A percentile compares a stretch with the other conserved stretches of the same genome.
These are phyloP conservation scores for Alnus rubra DNA, from an alignment of 306 rosid genomes.

Conservation along the genomic window DNA sequence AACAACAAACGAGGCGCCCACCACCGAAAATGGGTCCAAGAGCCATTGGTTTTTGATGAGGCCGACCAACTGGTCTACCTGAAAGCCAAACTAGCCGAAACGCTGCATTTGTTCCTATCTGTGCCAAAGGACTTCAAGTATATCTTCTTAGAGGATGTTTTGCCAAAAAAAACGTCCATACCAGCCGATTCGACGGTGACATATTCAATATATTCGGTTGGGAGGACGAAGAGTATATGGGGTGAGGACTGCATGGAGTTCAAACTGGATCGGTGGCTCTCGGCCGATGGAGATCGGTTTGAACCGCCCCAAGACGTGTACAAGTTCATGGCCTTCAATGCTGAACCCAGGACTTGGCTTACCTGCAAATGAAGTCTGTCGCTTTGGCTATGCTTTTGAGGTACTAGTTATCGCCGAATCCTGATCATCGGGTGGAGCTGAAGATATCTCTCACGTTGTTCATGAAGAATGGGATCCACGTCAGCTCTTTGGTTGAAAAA, in stretches of 20 bases:
- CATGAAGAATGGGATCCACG: constrained; percentile 88
- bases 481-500: constrained; percentile 37
- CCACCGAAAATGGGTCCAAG: constrained; percentile 50
- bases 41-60: constrained; percentile 76
- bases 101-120: constrained; percentile 81
- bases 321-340: constrained; percentile 83
- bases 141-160: constrained; percentile 60
- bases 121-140: constrained; percentile 86
- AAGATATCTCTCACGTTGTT: constrained; percentile 91
- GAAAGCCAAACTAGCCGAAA: constrained; percentile 78
- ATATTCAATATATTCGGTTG: constrained; percentile 84
- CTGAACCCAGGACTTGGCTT: constrained; percentile 97
- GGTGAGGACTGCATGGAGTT: constrained; percentile 93
- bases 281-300: constrained; percentile 64
- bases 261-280: constrained; percentile 86
- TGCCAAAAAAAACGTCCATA: constrained; percentile 78
- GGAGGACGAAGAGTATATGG: constrained; percentile 88
- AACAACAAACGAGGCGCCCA: constrained; percentile 57
- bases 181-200: constrained; percentile 91
- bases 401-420: constrained; percentile 65
- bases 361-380: constrained; percentile 91
- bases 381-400: constrained; percentile 81
- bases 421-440: constrained; percentile 79
- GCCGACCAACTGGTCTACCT: constrained; percentile 67
- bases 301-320: constrained; percentile 72